These are phyloP conservation scores for Mucor circinelloides DNA, from an alignment of 371 early-diverging fungal genomes.

Conservation along the genomic window DNA sequence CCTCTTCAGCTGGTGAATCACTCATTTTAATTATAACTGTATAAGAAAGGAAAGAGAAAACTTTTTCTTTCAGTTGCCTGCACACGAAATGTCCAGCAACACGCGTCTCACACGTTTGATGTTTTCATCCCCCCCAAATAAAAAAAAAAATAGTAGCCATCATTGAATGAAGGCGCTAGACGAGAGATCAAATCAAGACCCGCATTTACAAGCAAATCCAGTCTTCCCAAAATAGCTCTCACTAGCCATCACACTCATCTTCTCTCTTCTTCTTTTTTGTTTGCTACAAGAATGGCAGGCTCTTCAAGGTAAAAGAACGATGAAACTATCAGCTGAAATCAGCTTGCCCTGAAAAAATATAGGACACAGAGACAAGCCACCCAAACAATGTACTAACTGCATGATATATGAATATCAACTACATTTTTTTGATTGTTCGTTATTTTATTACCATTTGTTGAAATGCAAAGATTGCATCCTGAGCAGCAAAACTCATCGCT, in stretches of 20 bases:
- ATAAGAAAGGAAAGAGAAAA: background rate
- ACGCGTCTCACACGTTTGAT: background rate
- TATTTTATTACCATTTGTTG: background rate
- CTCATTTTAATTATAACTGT: background rate
- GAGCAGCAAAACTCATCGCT: slow-evolving; percentile 41
- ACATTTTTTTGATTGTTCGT: slow-evolving; percentile 5
- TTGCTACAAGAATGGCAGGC: background rate
- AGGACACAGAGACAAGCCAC: background rate
- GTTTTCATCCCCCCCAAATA: background rate
- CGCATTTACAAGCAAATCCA: background rate
- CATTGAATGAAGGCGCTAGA: background rate
- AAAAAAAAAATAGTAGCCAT: background rate
- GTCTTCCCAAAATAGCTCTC: background rate
- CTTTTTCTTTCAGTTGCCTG: background rate
- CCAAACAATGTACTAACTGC: background rate
- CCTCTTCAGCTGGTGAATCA: slow-evolving; percentile 5
- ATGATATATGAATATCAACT: slow-evolving; percentile 2
- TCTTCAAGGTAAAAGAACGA: background rate
- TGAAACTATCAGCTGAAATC: background rate
- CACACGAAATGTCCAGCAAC: background rate
- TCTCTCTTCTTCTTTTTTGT: background rate
- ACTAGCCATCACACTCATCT: background rate
- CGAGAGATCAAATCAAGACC: background rate
- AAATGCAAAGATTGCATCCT: slow-evolving; percentile 22
- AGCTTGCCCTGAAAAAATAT: background rate